Evolutionary conservation across 306 rosid species (phyloP), one percentile per base, ranked within the genome.

Genomic region (Pterocarpus macrocarpus): DNA sequence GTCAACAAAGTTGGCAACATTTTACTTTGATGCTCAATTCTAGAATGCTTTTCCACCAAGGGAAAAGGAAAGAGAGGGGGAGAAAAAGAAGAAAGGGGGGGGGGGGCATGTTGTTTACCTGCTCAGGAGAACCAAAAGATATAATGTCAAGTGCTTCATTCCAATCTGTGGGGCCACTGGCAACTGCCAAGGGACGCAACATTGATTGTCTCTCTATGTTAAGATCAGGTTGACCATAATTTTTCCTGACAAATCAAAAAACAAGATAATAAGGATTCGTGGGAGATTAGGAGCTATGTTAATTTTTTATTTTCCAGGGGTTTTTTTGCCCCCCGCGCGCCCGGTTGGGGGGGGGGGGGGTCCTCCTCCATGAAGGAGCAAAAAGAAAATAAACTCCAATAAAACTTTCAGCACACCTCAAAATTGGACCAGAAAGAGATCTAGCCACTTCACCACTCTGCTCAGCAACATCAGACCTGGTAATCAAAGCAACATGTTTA

Each of bases 111-210:
- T 33, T n/a, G 34, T 61, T 33, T 36, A 94, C 99, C 98, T 93
- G 97, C 89, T 94, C 99, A 14, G 99, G 99, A 78, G 97, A 91
- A 63, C 98, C 97, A 38, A 86, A 92, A 71, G 99, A 90, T 77
- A 96, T 96, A 61, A 94, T 92, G 71, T 96, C 97, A 66, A 96
- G 86, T 16, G 99, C 98, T 86, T 96, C 99, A 76, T 92, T 96
- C 99, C 99, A 96, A 84, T 96, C 93, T 12, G 95, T 91, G 80
- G 98, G 99, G 59, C 95, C 97, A 82, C 71, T 88, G 3, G 90
- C 91, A 64, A 89, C 85, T 55, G 89, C 43, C 38, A 90, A 76
- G 28, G 85, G 85, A 82, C 79, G 91, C 35, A 94, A 90, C 82
- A 88, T 55, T 47, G 86, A 44, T 75, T 85, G 96, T 79, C 92